Conservation (phyloP, 768 basidiomycete species). For the Dioszegia crocea region DNA sequence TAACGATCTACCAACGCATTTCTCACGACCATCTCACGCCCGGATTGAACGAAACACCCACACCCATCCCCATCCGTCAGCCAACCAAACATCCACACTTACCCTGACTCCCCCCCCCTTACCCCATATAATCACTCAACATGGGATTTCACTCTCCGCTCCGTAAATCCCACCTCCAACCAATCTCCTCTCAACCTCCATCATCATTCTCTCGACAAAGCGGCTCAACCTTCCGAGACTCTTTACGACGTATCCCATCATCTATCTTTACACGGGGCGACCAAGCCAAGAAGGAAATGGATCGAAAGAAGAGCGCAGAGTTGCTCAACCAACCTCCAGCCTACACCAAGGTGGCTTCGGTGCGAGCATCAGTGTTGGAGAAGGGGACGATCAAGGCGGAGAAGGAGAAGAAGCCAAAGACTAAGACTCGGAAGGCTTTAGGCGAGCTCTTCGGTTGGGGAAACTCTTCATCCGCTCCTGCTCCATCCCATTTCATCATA, state of each 20-base stretch:
- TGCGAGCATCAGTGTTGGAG: background rate
- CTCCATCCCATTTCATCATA: background rate
- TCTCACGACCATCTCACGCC: background rate
- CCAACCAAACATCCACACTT: slow-evolving; percentile 5
- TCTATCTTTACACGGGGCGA: slow-evolving; percentile 22
- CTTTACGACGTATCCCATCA: slow-evolving; percentile 34
- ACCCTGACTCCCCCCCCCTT: slow-evolving; percentile 13
- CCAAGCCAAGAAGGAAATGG: slow-evolving; percentile 16
- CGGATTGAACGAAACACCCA: background rate
- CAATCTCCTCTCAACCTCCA: slow-evolving; percentile 8
- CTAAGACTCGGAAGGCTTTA: slow-evolving; percentile 34
- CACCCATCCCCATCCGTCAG: background rate
- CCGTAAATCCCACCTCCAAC: slow-evolving; percentile 26
- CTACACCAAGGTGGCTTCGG: background rate
- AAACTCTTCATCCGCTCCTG: slow-evolving; percentile 9
- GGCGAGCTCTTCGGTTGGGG: slow-evolving; percentile 41
- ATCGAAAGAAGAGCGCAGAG: slow-evolving; percentile 11
- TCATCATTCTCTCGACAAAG: slow-evolving; percentile 8
- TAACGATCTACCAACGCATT: background rate
- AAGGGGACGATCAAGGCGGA: slow-evolving; percentile 2
- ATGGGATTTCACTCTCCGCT: slow-evolving; percentile 12
- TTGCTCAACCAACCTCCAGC: background rate
- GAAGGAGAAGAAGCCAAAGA: slow-evolving; percentile 20
- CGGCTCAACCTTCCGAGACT: slow-evolving; percentile 16
- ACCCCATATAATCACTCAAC: slow-evolving; percentile 5